phyloP scores from a whole-genome alignment of 164 flowering plant genomes.

The Magnolia kwangsiensis region DNA sequence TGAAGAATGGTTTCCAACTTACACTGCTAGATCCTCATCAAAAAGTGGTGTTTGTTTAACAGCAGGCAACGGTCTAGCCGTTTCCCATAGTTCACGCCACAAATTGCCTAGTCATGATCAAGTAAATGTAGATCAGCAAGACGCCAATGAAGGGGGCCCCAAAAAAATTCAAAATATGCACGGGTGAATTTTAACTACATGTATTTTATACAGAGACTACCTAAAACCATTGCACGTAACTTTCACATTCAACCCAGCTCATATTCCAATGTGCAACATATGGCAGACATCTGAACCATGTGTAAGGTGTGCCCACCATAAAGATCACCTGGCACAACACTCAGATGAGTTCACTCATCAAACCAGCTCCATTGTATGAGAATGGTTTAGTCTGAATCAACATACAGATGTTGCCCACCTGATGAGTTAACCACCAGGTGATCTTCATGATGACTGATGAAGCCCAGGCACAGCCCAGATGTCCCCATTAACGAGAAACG shows the following conservation, averaged over 20 bases:
- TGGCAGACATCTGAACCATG: background rate
- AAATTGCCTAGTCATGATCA: constrained; percentile 58
- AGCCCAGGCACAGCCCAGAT: no score
- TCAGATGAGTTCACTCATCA: background rate
- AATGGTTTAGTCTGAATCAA: background rate
- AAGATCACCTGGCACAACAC: background rate
- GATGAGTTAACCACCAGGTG: background rate
- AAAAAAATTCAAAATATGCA: background rate
- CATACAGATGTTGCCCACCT: background rate
- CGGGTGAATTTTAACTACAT: background rate
- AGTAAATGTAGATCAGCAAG: background rate
- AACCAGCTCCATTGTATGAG: background rate
- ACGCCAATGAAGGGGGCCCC: background rate
- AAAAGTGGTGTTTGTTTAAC: constrained; percentile 77
- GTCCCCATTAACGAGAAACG: no score
- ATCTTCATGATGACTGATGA: background rate
- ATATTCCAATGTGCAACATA: background rate
- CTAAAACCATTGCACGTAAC: background rate
- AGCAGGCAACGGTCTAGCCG: constrained; percentile 87
- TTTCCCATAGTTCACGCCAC: constrained; percentile 95
- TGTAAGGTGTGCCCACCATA: background rate
- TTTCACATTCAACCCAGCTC: background rate
- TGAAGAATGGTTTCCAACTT: constrained; percentile 28
- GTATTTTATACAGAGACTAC: background rate
- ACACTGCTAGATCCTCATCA: constrained; percentile 97